Evolutionary conservation across 2,329 filamentous ascomycete genomes (phyloP).

Genomic region (Geoglossum cookeanum): DNA sequence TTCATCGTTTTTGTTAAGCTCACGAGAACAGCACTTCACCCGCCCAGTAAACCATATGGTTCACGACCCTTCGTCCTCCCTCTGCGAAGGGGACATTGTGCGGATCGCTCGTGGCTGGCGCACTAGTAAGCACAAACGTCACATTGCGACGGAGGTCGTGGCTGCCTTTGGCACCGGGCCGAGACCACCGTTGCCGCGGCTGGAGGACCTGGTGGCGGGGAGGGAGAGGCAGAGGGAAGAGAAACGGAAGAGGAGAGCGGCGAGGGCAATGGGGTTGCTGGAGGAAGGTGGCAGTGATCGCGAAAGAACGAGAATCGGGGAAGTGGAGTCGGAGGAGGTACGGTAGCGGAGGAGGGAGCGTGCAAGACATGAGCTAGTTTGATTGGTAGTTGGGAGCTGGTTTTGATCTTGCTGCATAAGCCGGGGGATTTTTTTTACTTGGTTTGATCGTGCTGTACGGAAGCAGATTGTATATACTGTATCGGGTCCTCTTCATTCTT

Average conservation of each 20-base stretch:
- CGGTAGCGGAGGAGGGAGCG: constrained; percentile 4
- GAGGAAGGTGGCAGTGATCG: constrained; percentile 12
- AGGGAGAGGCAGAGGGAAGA: constrained; percentile 34
- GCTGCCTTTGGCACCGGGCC: constrained; percentile 39
- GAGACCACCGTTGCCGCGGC: background rate
- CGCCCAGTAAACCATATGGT: constrained; percentile 46
- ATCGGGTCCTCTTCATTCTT: background rate
- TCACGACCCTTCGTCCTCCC: constrained; percentile 57
- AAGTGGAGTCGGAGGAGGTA: constrained; percentile 11
- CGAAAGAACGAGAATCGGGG: constrained; percentile 14
- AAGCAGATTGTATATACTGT: background rate
- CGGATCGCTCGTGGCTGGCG: constrained; percentile 48
- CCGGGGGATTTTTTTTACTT: background rate
- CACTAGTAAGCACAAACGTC: constrained; percentile 45
- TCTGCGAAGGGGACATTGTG: constrained; percentile 57
- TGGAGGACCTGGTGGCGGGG: constrained; percentile 19
- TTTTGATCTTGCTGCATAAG: background rate
- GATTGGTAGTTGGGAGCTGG: background rate
- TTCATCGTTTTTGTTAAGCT: background rate
- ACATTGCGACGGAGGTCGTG: constrained; percentile 58
- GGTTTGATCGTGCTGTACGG: background rate
- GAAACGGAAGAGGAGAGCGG: constrained; percentile 36
- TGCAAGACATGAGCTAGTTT: background rate
- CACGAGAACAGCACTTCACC: constrained; percentile 9
- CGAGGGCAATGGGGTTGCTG: constrained; percentile 13